These are phyloP conservation scores for Primulina tabacum DNA, from an alignment of 257 asterid genomes.

Conservation along the genomic window DNA sequence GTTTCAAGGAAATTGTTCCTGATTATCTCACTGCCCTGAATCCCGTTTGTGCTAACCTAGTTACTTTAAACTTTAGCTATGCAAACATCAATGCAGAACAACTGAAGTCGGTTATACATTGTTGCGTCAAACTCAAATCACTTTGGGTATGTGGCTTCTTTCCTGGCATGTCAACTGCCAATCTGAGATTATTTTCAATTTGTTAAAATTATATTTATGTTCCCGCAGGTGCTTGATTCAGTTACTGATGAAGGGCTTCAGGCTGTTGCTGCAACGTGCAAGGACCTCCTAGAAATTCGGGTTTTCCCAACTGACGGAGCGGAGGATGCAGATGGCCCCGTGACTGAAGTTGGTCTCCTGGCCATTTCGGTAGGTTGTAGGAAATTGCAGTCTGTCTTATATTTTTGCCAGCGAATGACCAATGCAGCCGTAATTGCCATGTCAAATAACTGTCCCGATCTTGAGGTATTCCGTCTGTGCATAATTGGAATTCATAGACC, in stretches of 20 bases:
- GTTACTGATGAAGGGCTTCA: constrained; percentile 54
- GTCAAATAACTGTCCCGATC: constrained; percentile 50
- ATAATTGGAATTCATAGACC: constrained; percentile 50
- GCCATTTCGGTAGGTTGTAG: constrained; percentile 58
- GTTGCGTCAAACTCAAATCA: constrained; percentile 46
- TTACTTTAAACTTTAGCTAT: constrained; percentile 46
- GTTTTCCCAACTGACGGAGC: constrained; percentile 45
- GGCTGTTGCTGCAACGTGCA: constrained; percentile 51
- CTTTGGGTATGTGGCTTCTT: constrained; percentile 42
- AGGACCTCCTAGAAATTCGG: constrained; percentile 54
- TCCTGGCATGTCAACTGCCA: background rate
- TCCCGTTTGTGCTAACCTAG: constrained; percentile 52
- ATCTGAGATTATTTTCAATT: background rate
- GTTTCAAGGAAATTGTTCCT: constrained; percentile 40
- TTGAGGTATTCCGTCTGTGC: constrained; percentile 53
- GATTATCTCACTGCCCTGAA: constrained; percentile 40
- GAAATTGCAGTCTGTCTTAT: constrained; percentile 47
- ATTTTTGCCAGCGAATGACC: constrained; percentile 54
- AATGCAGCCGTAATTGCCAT: constrained; percentile 53
- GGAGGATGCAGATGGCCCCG: constrained; percentile 49
- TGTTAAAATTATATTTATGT: constrained; percentile 1
- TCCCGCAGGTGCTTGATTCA: constrained; percentile 48
- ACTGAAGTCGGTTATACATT: constrained; percentile 39
- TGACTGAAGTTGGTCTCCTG: constrained; percentile 48
- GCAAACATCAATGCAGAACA: constrained; percentile 43